phyloP scores from a whole-genome alignment of 129 eudicot species.

The Dittrichia graveolens region DNA sequence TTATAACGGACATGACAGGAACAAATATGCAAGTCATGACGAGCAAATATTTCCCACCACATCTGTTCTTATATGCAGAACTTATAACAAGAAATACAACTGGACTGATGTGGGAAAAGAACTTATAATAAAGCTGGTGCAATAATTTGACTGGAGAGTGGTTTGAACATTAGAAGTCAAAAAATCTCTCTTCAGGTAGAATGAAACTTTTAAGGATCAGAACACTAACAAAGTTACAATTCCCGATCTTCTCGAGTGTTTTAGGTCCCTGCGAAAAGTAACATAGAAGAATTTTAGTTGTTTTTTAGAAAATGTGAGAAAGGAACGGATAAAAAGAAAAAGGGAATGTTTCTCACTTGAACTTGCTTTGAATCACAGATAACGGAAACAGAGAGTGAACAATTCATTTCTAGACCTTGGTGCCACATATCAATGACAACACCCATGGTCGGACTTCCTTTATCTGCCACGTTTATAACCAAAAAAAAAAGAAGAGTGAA shows the following conservation, averaged over 20 bases:
- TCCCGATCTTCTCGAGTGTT: constrained; percentile 23
- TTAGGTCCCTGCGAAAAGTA: constrained; percentile 57
- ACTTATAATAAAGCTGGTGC: background rate
- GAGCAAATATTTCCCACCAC: too few relatives aligned
- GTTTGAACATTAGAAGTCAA: background rate
- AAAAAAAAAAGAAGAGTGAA: constrained; percentile 26
- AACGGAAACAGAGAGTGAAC: constrained; percentile 85
- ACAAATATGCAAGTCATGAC: too few relatives aligned
- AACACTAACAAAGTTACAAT: constrained; percentile 48
- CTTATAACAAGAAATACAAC: background rate
- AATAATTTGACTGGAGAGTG: background rate
- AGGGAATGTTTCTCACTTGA: constrained; percentile 49
- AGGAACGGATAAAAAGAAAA: background rate
- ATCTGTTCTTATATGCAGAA: background rate
- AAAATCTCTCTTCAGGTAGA: background rate
- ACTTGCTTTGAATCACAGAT: constrained; percentile 66
- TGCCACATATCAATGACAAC: constrained; percentile 59
- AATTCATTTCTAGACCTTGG: constrained; percentile 44
- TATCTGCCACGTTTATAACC: constrained; percentile 55
- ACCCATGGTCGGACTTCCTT: constrained; percentile 66
- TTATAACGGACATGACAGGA: too few relatives aligned
- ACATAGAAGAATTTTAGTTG: constrained; percentile 8
- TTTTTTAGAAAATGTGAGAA: background rate
- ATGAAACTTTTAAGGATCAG: constrained; percentile 25
- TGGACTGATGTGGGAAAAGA: background rate